Evolutionary conservation across 1,284 basidiomycete species (phyloP).

Genomic region (Trichosporon sp.): DNA sequence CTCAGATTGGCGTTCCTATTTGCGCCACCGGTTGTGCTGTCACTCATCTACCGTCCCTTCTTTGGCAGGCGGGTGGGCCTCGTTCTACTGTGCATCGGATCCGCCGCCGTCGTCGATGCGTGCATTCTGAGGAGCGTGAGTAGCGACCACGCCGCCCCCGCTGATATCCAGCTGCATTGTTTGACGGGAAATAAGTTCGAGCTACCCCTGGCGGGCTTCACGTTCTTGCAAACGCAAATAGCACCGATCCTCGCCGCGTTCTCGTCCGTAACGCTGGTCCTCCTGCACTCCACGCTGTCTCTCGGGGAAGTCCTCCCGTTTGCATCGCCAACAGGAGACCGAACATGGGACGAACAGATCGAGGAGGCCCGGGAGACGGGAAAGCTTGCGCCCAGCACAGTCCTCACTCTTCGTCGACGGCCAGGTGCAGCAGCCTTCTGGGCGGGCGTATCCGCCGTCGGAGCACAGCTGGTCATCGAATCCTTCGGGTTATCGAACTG

Average conservation of each 20-base stretch:
- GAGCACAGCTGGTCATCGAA: constrained; percentile 5
- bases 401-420: constrained; percentile 40
- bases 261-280: constrained; percentile 9
- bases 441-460: background rate
- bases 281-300: background rate
- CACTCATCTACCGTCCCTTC: constrained; percentile 11
- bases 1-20: constrained; percentile 7
- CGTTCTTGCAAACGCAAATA: constrained; percentile 9
- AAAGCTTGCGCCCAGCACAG: background rate
- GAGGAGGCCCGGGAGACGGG: constrained; percentile 17
- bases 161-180: constrained; percentile 14
- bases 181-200: constrained; percentile 9
- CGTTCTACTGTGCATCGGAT: background rate
- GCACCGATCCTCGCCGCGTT: background rate
- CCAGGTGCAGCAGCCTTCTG: constrained; percentile 12
- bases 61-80: constrained; percentile 6
- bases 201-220: constrained; percentile 7
- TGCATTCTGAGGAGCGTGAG: constrained; percentile 2
- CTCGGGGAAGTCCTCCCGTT: constrained; percentile 19
- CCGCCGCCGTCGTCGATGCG: constrained; percentile 5
- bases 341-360: constrained; percentile 19
- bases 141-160: background rate
- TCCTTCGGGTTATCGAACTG: background rate
- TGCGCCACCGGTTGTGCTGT: constrained; percentile 9
- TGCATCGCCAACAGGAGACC: background rate